Evolutionary conservation across 2,329 filamentous ascomycete genomes (phyloP), one percentile per base, ranked within the genome.

Genomic region (Alternaria solani): DNA sequence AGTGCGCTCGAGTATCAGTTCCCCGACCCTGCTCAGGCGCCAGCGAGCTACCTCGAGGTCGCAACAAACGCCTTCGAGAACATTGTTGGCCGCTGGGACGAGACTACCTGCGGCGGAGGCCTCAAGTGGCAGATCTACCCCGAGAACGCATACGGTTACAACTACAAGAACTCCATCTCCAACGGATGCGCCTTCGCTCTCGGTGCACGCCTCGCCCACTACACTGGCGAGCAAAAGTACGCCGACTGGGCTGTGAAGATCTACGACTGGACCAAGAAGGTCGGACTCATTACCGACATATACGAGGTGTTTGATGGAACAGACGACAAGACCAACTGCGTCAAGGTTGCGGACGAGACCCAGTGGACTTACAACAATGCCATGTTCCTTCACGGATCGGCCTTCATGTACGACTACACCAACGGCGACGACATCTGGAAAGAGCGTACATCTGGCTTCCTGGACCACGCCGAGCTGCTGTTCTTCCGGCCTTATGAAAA

Each of bases 181-280:
- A 95, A 95, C 76, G 92, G 91, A 42, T 89, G 88, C n/a, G 88
- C 95, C 74, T 94, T 96, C 78, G 90, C 94, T 71, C 84, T 96
- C 12, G 89, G 90, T 4, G 91, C 92, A 1, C 89, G 92, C 18
- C 83, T 94, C 14, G 90, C 89, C 26, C 86, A 89, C 47, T 88
- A 87, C 61, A 91, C 89, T 0, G 87, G 87, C 16, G 89, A 91
- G 69, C 76, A 84, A 34, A 76, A 73, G n/a, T 80, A 80, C 49
- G 68, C 72, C 14, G 84, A 90, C 18, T 92, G 89, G 90, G 89
- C 90, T 1, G 76, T 83, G 46, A 87, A 86, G 71, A 80, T 87
- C n/a, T 91, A 89, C 87, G 84, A 87, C 63, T 89, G 81, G 80
- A 79, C 81, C 16, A 69, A 71, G 7, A 74, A 72, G 25, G 79